Percentiles rank a stretch among this genome's conserved stretches.
Conservation (phyloP, 2,329 filamentous ascomycete genomes). For the Gaeumannomyces sp. region DNA sequence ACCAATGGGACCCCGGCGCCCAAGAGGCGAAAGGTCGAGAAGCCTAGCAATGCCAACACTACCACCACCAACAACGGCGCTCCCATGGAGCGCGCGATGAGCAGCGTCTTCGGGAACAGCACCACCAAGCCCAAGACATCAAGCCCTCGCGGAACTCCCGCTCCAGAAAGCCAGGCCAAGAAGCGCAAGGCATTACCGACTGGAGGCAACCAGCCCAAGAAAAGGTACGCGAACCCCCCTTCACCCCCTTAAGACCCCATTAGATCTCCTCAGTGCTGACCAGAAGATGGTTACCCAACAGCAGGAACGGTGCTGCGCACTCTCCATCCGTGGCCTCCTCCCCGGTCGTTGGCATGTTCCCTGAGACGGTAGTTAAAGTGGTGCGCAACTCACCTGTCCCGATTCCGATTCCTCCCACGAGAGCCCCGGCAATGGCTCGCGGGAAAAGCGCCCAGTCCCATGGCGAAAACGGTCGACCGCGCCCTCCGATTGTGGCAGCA, state of each 20-base stretch:
- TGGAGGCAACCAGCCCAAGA: constrained; percentile 67
- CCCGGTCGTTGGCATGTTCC: constrained; percentile 63
- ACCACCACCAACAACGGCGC: constrained; percentile 38
- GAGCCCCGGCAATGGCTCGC: constrained; percentile 62
- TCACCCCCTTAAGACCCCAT: neutral
- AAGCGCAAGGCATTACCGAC: constrained; percentile 61
- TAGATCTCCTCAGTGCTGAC: neutral
- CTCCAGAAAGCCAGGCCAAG: constrained; percentile 60
- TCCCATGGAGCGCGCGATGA: constrained; percentile 63
- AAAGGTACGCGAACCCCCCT: constrained; percentile 49
- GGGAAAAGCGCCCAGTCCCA: constrained; percentile 51
- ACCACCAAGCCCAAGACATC: constrained; percentile 51
- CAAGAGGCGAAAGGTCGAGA: constrained; percentile 80
- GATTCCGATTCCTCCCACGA: constrained; percentile 27
- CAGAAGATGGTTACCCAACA: constrained; percentile 9
- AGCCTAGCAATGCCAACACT: constrained; percentile 43
- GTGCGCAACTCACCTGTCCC: constrained; percentile 56
- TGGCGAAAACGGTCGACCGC: constrained; percentile 46
- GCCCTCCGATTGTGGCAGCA: constrained; percentile 54
- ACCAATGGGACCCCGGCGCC: constrained; percentile 47
- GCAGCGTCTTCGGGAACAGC: constrained; percentile 44
- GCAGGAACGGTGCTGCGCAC: constrained; percentile 35
- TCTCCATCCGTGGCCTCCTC: constrained; percentile 71
- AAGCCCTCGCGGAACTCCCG: constrained; percentile 65
- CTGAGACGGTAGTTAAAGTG: constrained; percentile 48